Conservation (phyloP, 257 asterid species). For the Craterostigma plantagineum region DNA sequence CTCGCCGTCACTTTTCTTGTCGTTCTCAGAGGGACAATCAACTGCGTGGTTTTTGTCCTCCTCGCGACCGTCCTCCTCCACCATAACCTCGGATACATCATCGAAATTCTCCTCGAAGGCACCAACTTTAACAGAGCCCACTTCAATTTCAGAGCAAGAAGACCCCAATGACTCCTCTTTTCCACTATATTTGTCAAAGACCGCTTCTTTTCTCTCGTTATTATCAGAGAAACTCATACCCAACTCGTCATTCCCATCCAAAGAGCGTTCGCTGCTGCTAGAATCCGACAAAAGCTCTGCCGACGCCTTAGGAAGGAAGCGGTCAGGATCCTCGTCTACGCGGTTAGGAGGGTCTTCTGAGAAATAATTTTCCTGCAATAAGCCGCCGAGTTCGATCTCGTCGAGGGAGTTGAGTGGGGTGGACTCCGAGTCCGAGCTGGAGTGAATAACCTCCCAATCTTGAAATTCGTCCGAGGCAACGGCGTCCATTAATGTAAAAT, state of each 20-base stretch:
- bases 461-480: slow-evolving; percentile 19
- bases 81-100: slow-evolving; percentile 10
- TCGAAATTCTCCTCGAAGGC: slow-evolving; percentile 11
- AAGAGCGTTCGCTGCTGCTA: slow-evolving; percentile 40
- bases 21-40: slow-evolving; percentile 9
- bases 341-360: slow-evolving; percentile 27
- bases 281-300: slow-evolving; percentile 61
- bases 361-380: slow-evolving; percentile 47
- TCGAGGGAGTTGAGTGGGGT: slow-evolving; percentile 13
- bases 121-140: slow-evolving; percentile 12
- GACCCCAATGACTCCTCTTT: slow-evolving; percentile 15
- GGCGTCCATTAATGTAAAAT: no score
- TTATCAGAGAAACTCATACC: no score
- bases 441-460: slow-evolving; percentile 70
- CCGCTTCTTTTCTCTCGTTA: no score
- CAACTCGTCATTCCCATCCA: slow-evolving; percentile 19
- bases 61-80: slow-evolving; percentile 12
- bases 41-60: slow-evolving; percentile 16
- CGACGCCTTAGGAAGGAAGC: slow-evolving; percentile 19
- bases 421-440: slow-evolving; percentile 24
- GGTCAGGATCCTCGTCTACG: slow-evolving; percentile 20
- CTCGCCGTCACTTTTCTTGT: slow-evolving; percentile 17
- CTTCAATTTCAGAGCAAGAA: slow-evolving; percentile 10
- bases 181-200: slow-evolving; percentile 13
- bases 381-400: slow-evolving; percentile 25